phyloP scores from a whole-genome alignment of 768 basidiomycete genomes.

The Amanita subjunquillea region DNA sequence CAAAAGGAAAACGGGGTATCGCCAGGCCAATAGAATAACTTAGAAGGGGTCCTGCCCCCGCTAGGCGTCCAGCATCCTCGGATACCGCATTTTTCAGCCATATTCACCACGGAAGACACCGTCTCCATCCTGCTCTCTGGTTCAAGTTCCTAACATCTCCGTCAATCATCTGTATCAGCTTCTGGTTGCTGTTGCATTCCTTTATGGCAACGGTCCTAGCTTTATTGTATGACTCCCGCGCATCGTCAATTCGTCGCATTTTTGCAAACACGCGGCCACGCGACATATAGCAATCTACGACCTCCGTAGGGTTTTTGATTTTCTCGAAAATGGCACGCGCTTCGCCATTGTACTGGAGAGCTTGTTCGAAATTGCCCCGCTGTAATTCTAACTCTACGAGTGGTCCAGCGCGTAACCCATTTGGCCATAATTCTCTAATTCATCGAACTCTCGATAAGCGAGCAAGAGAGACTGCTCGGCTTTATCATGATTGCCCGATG shows the following conservation, averaged over 20 bases:
- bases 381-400: not conserved
- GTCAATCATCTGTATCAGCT: not conserved
- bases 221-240: not conserved
- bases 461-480: not conserved
- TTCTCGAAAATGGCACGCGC: not conserved
- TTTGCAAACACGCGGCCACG: not conserved
- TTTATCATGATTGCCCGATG: not conserved
- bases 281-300: not conserved
- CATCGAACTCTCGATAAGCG: not conserved
- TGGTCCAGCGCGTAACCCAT: not conserved
- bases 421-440: not conserved
- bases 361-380: not conserved
- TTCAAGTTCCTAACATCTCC: not conserved
- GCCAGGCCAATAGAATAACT: too few species aligned
- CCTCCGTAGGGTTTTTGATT: not conserved
- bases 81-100: too few species aligned
- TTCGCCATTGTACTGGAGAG: slow-evolving; percentile 2
- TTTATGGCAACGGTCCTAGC: not conserved
- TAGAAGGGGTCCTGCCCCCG: too few species aligned
- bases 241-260: not conserved
- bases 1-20: too few species aligned
- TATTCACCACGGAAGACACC: too few species aligned
- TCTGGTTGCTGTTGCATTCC: not conserved
- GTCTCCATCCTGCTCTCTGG: too few species aligned
- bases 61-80: too few species aligned